Percentiles rank a stretch among this genome's conserved stretches.
phyloP scores from a whole-genome alignment of 495 filamentous ascomycete species.

The Tuber calosporum region DNA sequence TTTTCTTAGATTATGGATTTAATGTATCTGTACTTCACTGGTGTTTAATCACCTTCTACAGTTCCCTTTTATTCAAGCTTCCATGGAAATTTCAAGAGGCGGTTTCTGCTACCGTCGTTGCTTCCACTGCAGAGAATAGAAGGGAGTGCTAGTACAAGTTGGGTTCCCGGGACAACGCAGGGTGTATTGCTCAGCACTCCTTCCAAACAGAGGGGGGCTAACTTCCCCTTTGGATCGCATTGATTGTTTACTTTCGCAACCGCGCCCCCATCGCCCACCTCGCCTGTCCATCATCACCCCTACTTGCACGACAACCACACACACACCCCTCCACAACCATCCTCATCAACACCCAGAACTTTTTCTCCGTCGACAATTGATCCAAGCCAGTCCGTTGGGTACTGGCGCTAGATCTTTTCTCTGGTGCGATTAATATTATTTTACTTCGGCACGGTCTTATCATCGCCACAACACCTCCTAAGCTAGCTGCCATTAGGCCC shows the following conservation, averaged over 20 bases:
- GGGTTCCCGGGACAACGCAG: slow-evolving; percentile 33
- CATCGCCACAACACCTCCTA: slow-evolving; percentile 31
- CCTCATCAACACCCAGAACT: slow-evolving; percentile 19
- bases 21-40: background rate
- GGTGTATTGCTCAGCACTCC: slow-evolving; percentile 31
- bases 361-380: background rate
- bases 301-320: slow-evolving; percentile 24
- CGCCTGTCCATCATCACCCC: slow-evolving; percentile 34
- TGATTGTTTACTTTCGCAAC: slow-evolving; percentile 36
- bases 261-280: slow-evolving; percentile 39
- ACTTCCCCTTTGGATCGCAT: slow-evolving; percentile 33
- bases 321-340: slow-evolving; percentile 31
- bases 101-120: background rate
- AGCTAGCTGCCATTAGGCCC: slow-evolving; percentile 34
- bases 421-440: background rate
- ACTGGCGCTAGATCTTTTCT: background rate
- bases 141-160: background rate
- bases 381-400: background rate
- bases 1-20: background rate
- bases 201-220: slow-evolving; percentile 34
- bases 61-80: background rate
- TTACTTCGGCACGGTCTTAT: slow-evolving; percentile 12
- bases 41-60: background rate
- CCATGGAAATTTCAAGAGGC: background rate
- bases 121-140: background rate